Base-by-base conservation (phyloP, 768 basidiomycete genomes). In the Boletus huronensis region DNA sequence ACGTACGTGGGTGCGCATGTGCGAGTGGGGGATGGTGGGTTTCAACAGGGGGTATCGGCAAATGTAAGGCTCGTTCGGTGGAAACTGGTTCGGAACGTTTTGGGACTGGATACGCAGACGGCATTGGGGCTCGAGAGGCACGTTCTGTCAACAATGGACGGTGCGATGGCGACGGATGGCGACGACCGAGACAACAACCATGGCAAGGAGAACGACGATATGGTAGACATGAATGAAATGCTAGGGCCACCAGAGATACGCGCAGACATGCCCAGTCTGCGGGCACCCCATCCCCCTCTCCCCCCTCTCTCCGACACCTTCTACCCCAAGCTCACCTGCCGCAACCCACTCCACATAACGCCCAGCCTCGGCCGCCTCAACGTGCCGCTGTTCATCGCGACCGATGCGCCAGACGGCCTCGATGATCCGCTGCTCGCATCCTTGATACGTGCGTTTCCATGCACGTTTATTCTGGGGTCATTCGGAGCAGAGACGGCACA, bases 21-120 rank as follows among this genome's bases (percentile, higher is more conserved):
- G 2, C 82, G 90, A 6, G 61, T 89, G 7, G 84, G 84, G 5
- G 88, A 91, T 58, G 86, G 88, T 1, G 58, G 71, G 0, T 93
- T 91, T 66, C 72, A 71, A 57, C 60, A 57, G 17, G 69, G 75
- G 11, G 74, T 76, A 6, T 58, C 62, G 17, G 54, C 49, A 26
- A 87, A 79, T 35, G 70, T 79, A 28, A 74, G 78, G 38, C 55
- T 63, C 9, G 61, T 82, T 21, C 91, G 85, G 83, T 79, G 79
- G 75, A 75, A 73, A 57, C 73, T 90, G 3, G 72, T 90, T 4
- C 73, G 71, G 14, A 68, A 70, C 11, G 69, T 78, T 35, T 72
- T 89, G 39, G 75, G 75, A 6, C 62, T 82, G 48, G 66, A 73
- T 5, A 43, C 62, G 23, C 59, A 72, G 11, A 74, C 77, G 23